These are phyloP conservation scores for Theileria equi DNA, from an alignment of 169 alveolate species.

Conservation along the genomic window DNA sequence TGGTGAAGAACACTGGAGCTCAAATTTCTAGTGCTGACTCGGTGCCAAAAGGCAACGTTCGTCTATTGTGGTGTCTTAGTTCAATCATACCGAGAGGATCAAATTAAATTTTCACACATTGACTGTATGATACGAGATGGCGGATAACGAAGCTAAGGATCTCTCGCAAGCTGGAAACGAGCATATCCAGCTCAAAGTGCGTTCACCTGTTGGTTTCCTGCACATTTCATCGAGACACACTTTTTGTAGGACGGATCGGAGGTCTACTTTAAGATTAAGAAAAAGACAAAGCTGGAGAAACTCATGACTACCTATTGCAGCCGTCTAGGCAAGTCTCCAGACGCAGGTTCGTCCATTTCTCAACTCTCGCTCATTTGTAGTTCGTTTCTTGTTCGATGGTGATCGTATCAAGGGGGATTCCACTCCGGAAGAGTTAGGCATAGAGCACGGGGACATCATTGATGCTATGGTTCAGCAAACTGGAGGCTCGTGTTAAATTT, in stretches of 20 bases:
- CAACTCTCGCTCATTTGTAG: slow-evolving; percentile 64
- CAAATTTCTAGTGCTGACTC: too few species aligned
- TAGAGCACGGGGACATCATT: slow-evolving; percentile 95
- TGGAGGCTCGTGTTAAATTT: slow-evolving; percentile 82
- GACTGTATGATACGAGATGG: too few species aligned
- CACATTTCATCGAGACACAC: background rate
- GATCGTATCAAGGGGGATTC: slow-evolving; percentile 91
- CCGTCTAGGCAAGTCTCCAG: slow-evolving; percentile 89
- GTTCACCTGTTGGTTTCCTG: slow-evolving; percentile 72
- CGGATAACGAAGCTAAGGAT: background rate
- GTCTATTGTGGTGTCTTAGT: too few species aligned
- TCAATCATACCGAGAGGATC: too few species aligned
- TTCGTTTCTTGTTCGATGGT: slow-evolving; percentile 97
- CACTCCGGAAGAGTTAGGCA: slow-evolving; percentile 92
- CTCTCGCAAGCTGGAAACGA: slow-evolving; percentile 29
- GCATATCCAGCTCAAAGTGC: slow-evolving; percentile 77
- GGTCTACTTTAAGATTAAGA: slow-evolving; percentile 92
- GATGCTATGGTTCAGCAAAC: slow-evolving; percentile 98
- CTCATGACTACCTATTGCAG: slow-evolving; percentile 96
- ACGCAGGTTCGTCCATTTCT: slow-evolving; percentile 66
- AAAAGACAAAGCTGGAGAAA: slow-evolving; percentile 91
- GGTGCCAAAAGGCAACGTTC: too few species aligned
- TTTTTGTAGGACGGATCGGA: slow-evolving; percentile 96
- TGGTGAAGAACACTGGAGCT: too few species aligned
- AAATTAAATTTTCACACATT: too few species aligned